phyloP scores from a whole-genome alignment of 164 flowering plant genomes.

The Dillenia suffruticosa region DNA sequence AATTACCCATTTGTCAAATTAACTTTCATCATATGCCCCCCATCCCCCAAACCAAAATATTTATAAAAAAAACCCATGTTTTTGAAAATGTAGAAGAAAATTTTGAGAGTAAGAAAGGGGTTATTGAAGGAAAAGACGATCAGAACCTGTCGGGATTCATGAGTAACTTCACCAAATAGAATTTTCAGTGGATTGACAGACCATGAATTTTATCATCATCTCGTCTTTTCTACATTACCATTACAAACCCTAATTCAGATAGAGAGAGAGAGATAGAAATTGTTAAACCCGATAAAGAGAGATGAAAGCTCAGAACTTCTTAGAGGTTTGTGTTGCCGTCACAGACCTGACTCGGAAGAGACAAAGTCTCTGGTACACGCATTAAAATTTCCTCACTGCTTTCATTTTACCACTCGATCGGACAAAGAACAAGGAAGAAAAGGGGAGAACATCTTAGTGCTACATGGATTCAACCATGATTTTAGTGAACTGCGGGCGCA shows the following conservation, averaged over 20 bases:
- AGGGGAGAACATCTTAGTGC: no score
- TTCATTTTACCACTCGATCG: no score
- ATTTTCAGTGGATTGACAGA: conserved; percentile 72
- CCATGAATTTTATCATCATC: conserved; percentile 66
- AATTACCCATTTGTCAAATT: conserved; percentile 35
- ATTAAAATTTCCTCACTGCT: no score
- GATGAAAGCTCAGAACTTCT: conserved; percentile 52
- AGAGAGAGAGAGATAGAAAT: background rate
- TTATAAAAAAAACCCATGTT: background rate
- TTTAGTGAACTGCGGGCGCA: no score
- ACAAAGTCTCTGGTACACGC: conserved; percentile 28
- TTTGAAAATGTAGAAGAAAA: background rate
- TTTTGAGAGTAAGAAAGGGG: no score
- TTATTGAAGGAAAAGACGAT: conserved; percentile 24
- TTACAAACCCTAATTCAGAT: background rate
- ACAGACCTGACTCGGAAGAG: conserved; percentile 16
- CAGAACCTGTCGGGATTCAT: conserved; percentile 89
- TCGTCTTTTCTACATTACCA: conserved; percentile 21
- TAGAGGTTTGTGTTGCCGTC: conserved; percentile 54
- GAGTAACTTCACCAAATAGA: conserved; percentile 38
- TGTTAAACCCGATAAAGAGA: no score
- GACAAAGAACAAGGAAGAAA: no score
- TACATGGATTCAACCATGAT: no score
- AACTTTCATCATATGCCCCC: conserved; percentile 12
- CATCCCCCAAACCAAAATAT: background rate